A percentile compares a stretch with the other conserved stretches of the same genome.
phyloP scores from a whole-genome alignment of 2,329 filamentous ascomycete species.

The Microsporum audouinii region DNA sequence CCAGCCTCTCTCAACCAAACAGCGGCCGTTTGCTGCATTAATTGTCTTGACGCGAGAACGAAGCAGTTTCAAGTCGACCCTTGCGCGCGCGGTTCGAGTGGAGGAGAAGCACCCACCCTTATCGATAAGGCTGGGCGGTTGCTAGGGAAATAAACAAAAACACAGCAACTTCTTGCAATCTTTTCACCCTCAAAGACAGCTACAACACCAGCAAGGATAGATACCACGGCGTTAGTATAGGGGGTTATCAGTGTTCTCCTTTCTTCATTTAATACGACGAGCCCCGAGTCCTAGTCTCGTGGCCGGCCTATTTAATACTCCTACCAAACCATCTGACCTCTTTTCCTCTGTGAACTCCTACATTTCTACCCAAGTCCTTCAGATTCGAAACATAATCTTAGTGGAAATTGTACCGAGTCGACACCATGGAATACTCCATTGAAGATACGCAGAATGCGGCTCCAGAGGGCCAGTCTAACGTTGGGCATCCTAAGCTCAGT shows the following conservation, averaged over 20 bases:
- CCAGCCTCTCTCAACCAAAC: background rate
- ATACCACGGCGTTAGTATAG: background rate
- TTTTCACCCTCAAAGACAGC: background rate
- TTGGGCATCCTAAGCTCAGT: slow-evolving; percentile 50
- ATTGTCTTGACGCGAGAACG: background rate
- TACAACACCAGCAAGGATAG: background rate
- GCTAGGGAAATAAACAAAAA: slow-evolving; percentile 2
- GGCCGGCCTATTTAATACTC: background rate
- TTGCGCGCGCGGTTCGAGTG: background rate
- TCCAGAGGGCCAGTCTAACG: slow-evolving; percentile 42
- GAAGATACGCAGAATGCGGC: slow-evolving; percentile 58
- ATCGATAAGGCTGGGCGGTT: background rate
- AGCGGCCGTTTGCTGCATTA: background rate
- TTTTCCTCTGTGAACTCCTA: no score
- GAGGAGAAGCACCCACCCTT: background rate
- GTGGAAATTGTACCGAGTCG: background rate
- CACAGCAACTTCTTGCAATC: background rate
- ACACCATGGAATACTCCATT: slow-evolving; percentile 43
- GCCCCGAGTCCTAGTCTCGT: background rate
- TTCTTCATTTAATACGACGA: background rate
- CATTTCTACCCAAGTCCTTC: background rate
- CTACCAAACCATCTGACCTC: background rate
- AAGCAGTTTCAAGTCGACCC: background rate
- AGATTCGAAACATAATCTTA: background rate
- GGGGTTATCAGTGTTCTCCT: background rate